Evolutionary conservation across 192 early-diverging fungal genomes (phyloP), one percentile per base, ranked within the genome.

Genomic region (Pilaira anomala): DNA sequence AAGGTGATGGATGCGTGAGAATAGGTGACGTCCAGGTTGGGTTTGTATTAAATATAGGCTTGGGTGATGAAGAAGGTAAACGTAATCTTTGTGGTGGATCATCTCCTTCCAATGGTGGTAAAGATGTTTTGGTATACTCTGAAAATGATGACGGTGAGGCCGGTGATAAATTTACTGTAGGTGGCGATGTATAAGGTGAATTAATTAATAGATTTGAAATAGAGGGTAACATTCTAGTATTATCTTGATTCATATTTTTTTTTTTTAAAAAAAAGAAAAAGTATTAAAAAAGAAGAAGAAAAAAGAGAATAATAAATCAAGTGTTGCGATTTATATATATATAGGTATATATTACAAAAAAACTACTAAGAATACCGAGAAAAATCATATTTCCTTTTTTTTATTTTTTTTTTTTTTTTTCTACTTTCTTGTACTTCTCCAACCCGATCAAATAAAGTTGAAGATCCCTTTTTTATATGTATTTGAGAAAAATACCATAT

Each of bases 101-200:
- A 33, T 69, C 52, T 9, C 67, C 67, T 26, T 69, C 60, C 22
- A 69, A 18, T 19, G 67, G 67, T 39, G 67, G 67, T 25, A 54
- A 54, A n/a, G 22, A 4, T 46, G 44, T 16, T 46, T 19, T 14
- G 44, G 44, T 18, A 46, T 46, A 14, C 13, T 14, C 44, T 40
- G 39, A 12, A 18, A 13, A 13, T 46, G 16, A 46, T 4, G 44
- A 18, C 16, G 44, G 44, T 19, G 16, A 46, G 44, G 13, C 18
- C 1, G 44, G 18, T 16, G 44, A 46, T 18, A 46, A 4, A 36
- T 36, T 36, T 36, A 36, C 33, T 33, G 30, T 33, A 3, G 30
- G 30, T 45, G 13, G 4, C 16, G 44, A 46, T 19, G 44, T 46
- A 19, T 46, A 46, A 46, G 44, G 44, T 46, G 44, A 19, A 14